Evolutionary conservation across 441 rosid genomes (phyloP).

Genomic region (Iberis amara): DNA sequence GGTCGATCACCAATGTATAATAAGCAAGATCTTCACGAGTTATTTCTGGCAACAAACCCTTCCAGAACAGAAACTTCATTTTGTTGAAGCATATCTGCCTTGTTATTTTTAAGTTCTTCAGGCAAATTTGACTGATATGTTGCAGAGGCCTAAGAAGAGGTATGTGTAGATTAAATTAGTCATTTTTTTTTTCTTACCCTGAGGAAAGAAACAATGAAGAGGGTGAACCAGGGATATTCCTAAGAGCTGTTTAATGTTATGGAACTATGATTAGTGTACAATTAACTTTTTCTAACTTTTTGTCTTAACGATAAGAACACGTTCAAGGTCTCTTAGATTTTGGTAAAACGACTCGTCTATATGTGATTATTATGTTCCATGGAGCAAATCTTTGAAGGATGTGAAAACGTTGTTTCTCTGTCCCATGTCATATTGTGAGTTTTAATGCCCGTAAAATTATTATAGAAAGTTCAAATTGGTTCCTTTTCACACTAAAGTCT

Average conservation of each 20-base stretch:
- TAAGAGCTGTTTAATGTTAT: slow-evolving; percentile 27
- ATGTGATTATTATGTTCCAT: slow-evolving; percentile 2
- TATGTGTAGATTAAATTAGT: slow-evolving; percentile 33
- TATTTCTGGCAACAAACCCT: slow-evolving; percentile 38
- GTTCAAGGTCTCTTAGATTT: slow-evolving; percentile 24
- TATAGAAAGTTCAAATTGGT: too few species aligned
- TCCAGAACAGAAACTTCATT: slow-evolving; percentile 18
- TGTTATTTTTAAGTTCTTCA: slow-evolving; percentile 20
- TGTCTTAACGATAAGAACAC: slow-evolving; percentile 19
- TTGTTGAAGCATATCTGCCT: slow-evolving; percentile 28
- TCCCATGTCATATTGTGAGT: slow-evolving; percentile 7
- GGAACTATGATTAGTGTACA: slow-evolving; percentile 26
- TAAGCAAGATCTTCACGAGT: slow-evolving; percentile 39
- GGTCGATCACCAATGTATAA: slow-evolving; percentile 44
- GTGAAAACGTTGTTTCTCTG: neutral
- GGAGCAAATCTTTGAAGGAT: slow-evolving; percentile 1
- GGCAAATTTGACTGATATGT: slow-evolving; percentile 27
- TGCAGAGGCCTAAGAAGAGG: slow-evolving; percentile 26
- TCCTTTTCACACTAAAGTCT: too few species aligned
- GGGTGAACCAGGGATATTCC: slow-evolving; percentile 30
- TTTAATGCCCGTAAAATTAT: neutral
- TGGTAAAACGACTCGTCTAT: slow-evolving; percentile 24
- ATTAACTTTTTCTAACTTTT: slow-evolving; percentile 26
- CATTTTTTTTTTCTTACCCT: slow-evolving; percentile 33
- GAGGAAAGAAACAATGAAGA: slow-evolving; percentile 21